Percentiles rank a stretch among this genome's conserved stretches.
Conservation (phyloP, 345 rosid genomes). For the Balakata baccata region DNA sequence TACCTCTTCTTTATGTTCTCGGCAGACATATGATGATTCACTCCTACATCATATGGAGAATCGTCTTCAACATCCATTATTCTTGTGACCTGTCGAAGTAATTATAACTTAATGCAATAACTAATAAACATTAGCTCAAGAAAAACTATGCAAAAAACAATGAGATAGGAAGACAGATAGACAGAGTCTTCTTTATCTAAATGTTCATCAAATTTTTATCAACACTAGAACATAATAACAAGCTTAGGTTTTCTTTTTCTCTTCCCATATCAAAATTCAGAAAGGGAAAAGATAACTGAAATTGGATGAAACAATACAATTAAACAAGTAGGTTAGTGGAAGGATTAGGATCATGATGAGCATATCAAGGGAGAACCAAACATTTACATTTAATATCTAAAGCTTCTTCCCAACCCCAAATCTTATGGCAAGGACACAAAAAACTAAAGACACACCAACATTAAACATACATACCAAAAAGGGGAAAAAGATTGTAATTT, state of each 20-base stretch:
- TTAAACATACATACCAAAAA: not conserved
- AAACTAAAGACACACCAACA: not conserved
- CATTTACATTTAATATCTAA: not conserved
- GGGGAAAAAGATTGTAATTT: not conserved
- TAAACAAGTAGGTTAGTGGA: not conserved
- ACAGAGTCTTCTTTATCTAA: not conserved
- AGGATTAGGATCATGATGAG: not conserved
- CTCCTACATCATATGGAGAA: conserved; percentile 79
- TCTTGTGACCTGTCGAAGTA: conserved; percentile 62
- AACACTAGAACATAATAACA: not conserved
- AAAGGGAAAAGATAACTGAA: not conserved
- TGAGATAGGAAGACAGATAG: not conserved
- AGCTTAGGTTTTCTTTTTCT: not conserved
- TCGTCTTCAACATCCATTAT: conserved; percentile 71
- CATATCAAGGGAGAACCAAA: not conserved
- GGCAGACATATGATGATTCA: conserved; percentile 58
- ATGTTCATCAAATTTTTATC: not conserved
- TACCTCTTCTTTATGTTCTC: conserved; percentile 88
- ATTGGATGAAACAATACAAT: not conserved
- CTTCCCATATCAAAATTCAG: not conserved
- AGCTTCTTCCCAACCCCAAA: not conserved
- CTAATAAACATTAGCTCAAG: not conserved
- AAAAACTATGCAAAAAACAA: not conserved
- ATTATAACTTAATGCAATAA: not conserved
- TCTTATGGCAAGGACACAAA: not conserved